Evolutionary conservation across 2,329 filamentous ascomycete species (phyloP).

Genomic region (Trichoderma harzianum): DNA sequence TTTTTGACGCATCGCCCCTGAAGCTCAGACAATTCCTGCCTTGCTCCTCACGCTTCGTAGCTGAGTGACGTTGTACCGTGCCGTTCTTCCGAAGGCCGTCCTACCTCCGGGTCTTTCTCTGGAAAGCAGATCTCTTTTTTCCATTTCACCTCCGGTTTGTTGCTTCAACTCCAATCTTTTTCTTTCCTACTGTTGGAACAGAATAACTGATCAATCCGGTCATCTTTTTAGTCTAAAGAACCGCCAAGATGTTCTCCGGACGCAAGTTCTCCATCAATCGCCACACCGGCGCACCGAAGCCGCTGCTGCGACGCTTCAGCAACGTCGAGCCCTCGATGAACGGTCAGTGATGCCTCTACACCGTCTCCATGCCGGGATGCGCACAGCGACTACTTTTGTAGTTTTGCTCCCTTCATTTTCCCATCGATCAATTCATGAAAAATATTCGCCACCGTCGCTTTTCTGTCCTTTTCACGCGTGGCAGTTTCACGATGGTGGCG

Average conservation of each 20-base stretch:
- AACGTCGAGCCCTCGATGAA: constrained; percentile 54
- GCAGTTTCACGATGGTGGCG: not conserved
- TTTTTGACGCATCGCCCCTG: not conserved
- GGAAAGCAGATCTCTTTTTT: not conserved
- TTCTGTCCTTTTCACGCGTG: not conserved
- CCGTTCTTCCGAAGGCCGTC: constrained; percentile 16
- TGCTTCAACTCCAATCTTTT: not conserved
- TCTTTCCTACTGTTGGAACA: not conserved
- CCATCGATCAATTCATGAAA: not conserved
- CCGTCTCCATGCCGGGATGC: not conserved
- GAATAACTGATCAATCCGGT: not conserved
- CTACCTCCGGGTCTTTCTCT: not conserved
- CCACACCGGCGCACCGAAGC: constrained; percentile 59
- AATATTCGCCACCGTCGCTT: not conserved
- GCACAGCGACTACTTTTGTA: not conserved
- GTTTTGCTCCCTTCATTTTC: not conserved
- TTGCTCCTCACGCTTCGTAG: constrained; percentile 7
- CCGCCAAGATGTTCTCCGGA: constrained; percentile 47
- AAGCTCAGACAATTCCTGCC: not conserved
- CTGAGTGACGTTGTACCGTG: constrained; percentile 16
- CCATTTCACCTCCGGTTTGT: not conserved
- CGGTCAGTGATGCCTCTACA: constrained; percentile 41
- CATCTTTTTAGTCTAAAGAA: not conserved
- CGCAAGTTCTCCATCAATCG: constrained; percentile 67
- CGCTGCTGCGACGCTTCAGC: constrained; percentile 54